Percentiles rank a stretch among this genome's conserved stretches.
Evolutionary conservation across 768 basidiomycete species (phyloP).

Genomic region (Melanogaster broomeanus): DNA sequence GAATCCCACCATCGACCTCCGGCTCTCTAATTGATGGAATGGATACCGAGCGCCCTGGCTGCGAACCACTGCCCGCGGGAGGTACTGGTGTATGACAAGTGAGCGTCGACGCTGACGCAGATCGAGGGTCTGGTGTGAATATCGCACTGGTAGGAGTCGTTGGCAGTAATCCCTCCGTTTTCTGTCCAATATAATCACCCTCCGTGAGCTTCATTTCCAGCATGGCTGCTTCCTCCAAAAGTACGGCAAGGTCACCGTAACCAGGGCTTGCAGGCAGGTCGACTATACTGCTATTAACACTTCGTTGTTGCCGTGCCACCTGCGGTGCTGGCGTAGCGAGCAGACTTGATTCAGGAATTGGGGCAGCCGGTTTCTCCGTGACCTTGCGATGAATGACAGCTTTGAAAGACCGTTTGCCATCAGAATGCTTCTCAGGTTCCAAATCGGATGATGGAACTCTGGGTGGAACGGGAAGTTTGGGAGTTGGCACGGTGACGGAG

Average conservation of each 20-base stretch:
- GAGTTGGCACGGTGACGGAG: constrained; percentile 3
- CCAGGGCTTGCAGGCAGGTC: constrained; percentile 49
- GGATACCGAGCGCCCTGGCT: constrained; percentile 29
- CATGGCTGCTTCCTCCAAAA: constrained; percentile 59
- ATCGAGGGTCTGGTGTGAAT: constrained; percentile 23
- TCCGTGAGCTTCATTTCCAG: constrained; percentile 55
- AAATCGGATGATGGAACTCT: constrained; percentile 10
- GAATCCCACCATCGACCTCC: constrained; percentile 19
- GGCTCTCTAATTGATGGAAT: constrained; percentile 33
- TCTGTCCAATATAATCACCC: constrained; percentile 34
- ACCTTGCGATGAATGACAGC: constrained; percentile 62
- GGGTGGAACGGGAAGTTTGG: constrained; percentile 1
- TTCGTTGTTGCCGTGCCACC: constrained; percentile 27
- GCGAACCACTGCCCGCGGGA: constrained; percentile 21
- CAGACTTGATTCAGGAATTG: constrained; percentile 20
- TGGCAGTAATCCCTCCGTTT: constrained; percentile 7
- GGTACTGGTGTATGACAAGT: constrained; percentile 16
- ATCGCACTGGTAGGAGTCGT: constrained; percentile 27
- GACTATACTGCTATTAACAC: constrained; percentile 16
- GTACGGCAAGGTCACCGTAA: constrained; percentile 50
- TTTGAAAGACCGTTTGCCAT: constrained; percentile 40
- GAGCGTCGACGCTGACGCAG: constrained; percentile 22
- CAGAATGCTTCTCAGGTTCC: constrained; percentile 1
- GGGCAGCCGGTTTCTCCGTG: constrained; percentile 33
- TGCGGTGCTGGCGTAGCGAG: constrained; percentile 29